Conservation (phyloP, 2,329 filamentous ascomycete genomes). For the Trichoderma asperellum region DNA sequence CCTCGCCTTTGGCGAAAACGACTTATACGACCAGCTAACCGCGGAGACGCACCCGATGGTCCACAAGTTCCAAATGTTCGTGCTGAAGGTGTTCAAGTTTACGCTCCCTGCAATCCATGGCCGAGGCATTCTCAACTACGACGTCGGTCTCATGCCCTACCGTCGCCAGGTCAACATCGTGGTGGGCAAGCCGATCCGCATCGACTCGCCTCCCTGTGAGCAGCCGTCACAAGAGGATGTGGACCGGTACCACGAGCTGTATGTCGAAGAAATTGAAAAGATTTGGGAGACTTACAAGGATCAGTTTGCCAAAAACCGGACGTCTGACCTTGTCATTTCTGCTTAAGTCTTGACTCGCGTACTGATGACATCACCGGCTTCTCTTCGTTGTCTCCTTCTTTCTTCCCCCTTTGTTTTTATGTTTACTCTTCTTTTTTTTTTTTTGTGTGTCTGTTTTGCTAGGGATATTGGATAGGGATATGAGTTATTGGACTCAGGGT, state of each 20-base stretch:
- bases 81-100: slow-evolving; percentile 88
- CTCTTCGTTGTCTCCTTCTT: neutral
- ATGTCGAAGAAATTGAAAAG: slow-evolving; percentile 73
- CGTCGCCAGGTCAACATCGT: slow-evolving; percentile 86
- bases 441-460: neutral
- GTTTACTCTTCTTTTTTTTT: neutral
- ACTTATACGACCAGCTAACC: slow-evolving; percentile 88
- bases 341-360: neutral
- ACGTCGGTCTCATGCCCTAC: slow-evolving; percentile 95
- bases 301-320: slow-evolving; percentile 66
- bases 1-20: slow-evolving; percentile 92
- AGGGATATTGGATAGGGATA: neutral
- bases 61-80: slow-evolving; percentile 77
- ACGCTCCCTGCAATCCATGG: slow-evolving; percentile 91
- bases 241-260: slow-evolving; percentile 76
- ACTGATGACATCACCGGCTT: neutral
- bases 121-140: slow-evolving; percentile 94
- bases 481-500: neutral
- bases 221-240: slow-evolving; percentile 76
- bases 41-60: slow-evolving; percentile 76
- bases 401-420: too few relatives aligned
- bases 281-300: slow-evolving; percentile 82
- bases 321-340: slow-evolving; percentile 57
- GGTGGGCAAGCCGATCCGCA: slow-evolving; percentile 78
- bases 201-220: slow-evolving; percentile 58